Evolutionary conservation across 2,329 filamentous ascomycete genomes (phyloP), one percentile per base, ranked within the genome.

Genomic region (Aspergillus carbonarius): DNA sequence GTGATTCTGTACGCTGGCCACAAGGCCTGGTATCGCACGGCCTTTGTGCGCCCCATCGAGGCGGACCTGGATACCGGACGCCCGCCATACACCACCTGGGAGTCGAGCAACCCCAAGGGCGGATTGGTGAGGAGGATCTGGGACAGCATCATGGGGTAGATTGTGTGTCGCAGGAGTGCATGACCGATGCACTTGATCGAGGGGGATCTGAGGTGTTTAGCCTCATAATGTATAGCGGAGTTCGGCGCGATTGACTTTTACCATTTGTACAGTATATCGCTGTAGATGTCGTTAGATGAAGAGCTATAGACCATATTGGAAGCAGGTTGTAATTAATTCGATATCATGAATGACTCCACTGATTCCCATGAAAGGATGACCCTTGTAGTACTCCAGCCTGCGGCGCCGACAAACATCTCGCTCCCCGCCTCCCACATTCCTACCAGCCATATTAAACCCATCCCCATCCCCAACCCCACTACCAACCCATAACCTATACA

Each of bases 1-100:
- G 66, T 82, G 1, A 79, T 83, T 1, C 70, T 88, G 12, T 87
- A 82, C 63, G 50, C 81, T 1, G 85, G 82, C 1, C 86, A 89
- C 76, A 89, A 88, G 63, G 13, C 76, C 3, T 25, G 74, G 5
- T 75, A 62, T 58, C 70, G 67, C 55, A 72, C 71, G 1, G 63
- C 53, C 15, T 69, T 76, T 59, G 76, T 81, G 17, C 66, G 67
- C 27, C 64, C 70, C 8, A 44, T 62, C 3, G 74, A 79, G 53
- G 77, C 76, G 4, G 78, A 81, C 72, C 63, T 80, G 54, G 69
- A 72, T 57, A 76, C 75, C 0, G 77, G 76, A 1, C 69, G 72
- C 57, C 68, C 58, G 55, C 66, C 50, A 68, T 68, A 23, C 32
- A 59, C 47, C 30, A 67, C 62, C 2, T 76, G 71, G 70, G 71